Evolutionary conservation across 352 stramenopile species (phyloP), one percentile per base, ranked within the genome.

Genomic region (Phytophthora podocarpi): DNA sequence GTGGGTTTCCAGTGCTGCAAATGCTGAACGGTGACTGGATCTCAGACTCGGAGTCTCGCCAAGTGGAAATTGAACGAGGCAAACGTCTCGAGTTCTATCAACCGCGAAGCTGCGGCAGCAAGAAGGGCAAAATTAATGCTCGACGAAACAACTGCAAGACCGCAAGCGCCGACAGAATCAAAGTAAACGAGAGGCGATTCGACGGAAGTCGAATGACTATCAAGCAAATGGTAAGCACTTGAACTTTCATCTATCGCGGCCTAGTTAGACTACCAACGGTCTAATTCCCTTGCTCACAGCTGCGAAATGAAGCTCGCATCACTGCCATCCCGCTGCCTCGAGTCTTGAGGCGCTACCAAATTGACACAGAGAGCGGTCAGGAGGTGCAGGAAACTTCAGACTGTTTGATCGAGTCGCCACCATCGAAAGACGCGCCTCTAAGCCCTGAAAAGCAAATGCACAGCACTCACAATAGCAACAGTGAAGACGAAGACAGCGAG

Each of bases 171-270:
- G 23, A 16, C 3, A 30, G 23, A 39, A 37, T 41, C 11, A 57
- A 42, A 47, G 23, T 36, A 24, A 65, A 49, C 20, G 28, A 67
- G 28, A 65, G 72, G 2, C 57, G 66, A 11, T 85, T 85, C 32
- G 82, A 91, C 32, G 82, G 82, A 16, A 89, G 75, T 45, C 75
- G 79, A 30, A 85, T 89, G 79, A 91, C 82, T 1, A 64, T 82
- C 30, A 83, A 74, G 56, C 70, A 91, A 67, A 70, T 88, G 53
- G 75, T 81, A 65, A 30, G 40, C 15, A 35, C 15, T 59, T n/a
- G 23, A 16, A n/a, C n/a, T n/a, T n/a, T n/a, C n/a, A n/a, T n/a
- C n/a, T n/a, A n/a, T n/a, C n/a, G n/a, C n/a, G n/a, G n/a, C n/a
- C n/a, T n/a, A n/a, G n/a, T n/a, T n/a, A n/a, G n/a, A n/a, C n/a